Conservation (phyloP, 176 grass and related monocot species). For the Rhipidocladum racemiflorum region DNA sequence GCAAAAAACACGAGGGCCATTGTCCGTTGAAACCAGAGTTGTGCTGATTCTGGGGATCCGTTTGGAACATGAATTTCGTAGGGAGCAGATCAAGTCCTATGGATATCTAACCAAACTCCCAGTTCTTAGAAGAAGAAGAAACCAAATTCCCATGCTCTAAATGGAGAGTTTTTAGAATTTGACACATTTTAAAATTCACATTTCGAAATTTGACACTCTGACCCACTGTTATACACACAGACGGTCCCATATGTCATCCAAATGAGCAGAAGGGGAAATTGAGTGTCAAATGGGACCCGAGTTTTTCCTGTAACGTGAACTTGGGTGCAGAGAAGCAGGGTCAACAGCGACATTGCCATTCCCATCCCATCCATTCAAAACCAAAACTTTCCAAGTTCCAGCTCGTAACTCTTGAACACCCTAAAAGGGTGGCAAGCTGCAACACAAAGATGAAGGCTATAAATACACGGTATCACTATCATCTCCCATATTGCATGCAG, state of each 20-base stretch:
- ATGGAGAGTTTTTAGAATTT: no score
- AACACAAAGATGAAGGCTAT: background rate
- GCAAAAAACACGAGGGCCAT: background rate
- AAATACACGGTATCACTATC: background rate
- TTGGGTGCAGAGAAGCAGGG: background rate
- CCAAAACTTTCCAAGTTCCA: background rate
- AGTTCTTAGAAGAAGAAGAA: no score
- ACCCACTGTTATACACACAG: no score
- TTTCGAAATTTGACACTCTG: no score
- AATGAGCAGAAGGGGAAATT: no score
- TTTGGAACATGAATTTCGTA: background rate
- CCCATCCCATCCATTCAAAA: constrained; percentile 18
- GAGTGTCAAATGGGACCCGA: no score
- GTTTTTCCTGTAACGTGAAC: no score
- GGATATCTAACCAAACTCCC: no score
- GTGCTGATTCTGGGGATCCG: background rate
- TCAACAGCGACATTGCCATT: constrained; percentile 32
- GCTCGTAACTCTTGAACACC: background rate
- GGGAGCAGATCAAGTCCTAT: background rate
- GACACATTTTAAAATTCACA: no score
- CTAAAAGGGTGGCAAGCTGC: background rate
- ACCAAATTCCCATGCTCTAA: no score
- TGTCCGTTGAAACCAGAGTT: background rate
- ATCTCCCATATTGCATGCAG: background rate
- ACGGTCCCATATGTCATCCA: no score